Evolutionary conservation across 352 stramenopile species (phyloP), one percentile per base, ranked within the genome.

Genomic region (Pythium rhizo-oryzae): DNA sequence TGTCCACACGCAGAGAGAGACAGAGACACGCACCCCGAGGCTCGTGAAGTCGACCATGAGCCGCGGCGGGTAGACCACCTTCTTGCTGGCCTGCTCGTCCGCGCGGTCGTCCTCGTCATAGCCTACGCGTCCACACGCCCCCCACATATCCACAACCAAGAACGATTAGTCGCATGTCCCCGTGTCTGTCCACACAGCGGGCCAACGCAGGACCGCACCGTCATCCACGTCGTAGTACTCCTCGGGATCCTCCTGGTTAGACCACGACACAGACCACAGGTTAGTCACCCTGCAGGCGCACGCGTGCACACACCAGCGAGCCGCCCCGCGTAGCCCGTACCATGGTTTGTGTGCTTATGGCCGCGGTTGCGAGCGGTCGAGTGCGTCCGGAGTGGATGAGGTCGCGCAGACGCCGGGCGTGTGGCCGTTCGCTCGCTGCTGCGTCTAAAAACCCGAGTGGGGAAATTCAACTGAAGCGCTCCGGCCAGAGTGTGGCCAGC

Each of bases 31-130:
- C 73, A 95, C 85, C 53, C 83, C 79, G 25, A 94, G 75, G 24
- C 79, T 87, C 52, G 82, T 92, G 63, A 96, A 96, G 71, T 96
- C 85, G 43, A 96, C 87, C 79, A 94, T 93, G 33, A 96, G 75
- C 1, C 85, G 84, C 46, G 85, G 77, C 1, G 87, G 87, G 64
- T 96, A 96, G 52, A 78, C 55, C 44, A 82, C 70, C 50, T 79
- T 79, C 50, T 70, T 70, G 50, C 37, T 61, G 60, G 37, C 61
- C 49, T 62, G 55, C n/a, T 74, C 53, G 43, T 73, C 68, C 49
- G 77, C 62, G n/a, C 72, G 77, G 62, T 77, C 77, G 44, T 80
- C 72, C 11, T 73, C 50, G 19, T 74, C 67, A 55, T 74, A 69
- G 25, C 46, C 67, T 69, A 58, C 1, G 1, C 30, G 19, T 41